These are phyloP conservation scores for Polygonum aviculare DNA, from an alignment of 148 eudicot species.

Conservation along the genomic window DNA sequence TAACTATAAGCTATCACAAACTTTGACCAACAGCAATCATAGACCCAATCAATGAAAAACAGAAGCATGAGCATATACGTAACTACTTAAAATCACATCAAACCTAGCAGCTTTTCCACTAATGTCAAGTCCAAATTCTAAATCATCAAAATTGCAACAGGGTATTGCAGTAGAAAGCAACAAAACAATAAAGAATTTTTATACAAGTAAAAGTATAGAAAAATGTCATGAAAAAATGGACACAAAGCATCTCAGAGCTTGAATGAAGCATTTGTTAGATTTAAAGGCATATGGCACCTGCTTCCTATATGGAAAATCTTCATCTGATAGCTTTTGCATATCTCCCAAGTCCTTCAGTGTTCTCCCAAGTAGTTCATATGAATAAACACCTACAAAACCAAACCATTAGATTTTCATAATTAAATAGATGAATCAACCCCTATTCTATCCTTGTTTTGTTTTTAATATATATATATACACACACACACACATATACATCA, in stretches of 20 bases:
- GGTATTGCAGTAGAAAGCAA: background rate
- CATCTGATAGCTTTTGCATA: constrained; percentile 77
- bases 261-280: background rate
- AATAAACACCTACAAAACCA: constrained; percentile 42
- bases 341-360: constrained; percentile 61
- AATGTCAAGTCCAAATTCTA: background rate
- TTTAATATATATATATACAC: background rate
- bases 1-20: background rate
- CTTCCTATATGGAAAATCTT: constrained; percentile 63
- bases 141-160: background rate
- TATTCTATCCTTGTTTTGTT: background rate
- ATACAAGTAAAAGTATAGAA: background rate
- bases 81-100: background rate
- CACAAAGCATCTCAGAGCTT: background rate
- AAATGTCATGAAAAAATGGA: background rate
- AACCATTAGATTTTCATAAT: background rate
- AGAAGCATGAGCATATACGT: background rate
- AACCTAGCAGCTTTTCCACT: background rate
- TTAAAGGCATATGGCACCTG: constrained; percentile 38
- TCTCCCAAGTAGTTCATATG: constrained; percentile 48
- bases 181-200: background rate
- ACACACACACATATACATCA: background rate
- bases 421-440: background rate
- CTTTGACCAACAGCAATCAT: background rate
- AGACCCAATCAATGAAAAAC: background rate